Conservation (phyloP, 139 green algal genomes). For the Micractinium conductrix region DNA sequence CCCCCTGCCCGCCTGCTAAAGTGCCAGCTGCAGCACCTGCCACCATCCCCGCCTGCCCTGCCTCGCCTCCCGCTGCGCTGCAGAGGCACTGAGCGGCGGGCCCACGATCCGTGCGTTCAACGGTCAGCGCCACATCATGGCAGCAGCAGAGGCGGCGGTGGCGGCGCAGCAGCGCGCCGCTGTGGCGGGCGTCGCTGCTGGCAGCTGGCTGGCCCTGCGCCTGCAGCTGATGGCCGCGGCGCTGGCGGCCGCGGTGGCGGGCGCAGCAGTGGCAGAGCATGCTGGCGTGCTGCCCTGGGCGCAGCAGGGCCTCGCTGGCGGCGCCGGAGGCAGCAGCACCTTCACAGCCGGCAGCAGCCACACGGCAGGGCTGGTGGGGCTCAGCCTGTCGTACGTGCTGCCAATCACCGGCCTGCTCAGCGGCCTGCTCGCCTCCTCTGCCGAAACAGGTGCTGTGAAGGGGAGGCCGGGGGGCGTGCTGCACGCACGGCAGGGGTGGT, state of each 20-base stretch:
- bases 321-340: neutral
- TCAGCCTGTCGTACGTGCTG: slow-evolving; percentile 83
- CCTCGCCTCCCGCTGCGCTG: neutral
- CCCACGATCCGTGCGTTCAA: slow-evolving; percentile 63
- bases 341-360: slow-evolving; percentile 7
- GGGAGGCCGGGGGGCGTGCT: neutral
- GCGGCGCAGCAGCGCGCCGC: slow-evolving; percentile 54
- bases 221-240: slow-evolving; percentile 83
- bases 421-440: slow-evolving; percentile 69
- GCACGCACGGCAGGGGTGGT: neutral
- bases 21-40: too few relatives aligned
- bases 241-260: slow-evolving; percentile 66
- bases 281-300: slow-evolving; percentile 24
- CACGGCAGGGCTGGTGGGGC: slow-evolving; percentile 66
- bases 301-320: slow-evolving; percentile 38
- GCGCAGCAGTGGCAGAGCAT: slow-evolving; percentile 52
- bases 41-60: neutral
- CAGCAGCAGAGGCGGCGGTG: slow-evolving; percentile 32
- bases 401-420: slow-evolving; percentile 82
- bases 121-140: slow-evolving; percentile 54
- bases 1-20: neutral
- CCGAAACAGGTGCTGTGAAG: slow-evolving; percentile 72
- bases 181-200: slow-evolving; percentile 43
- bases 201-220: slow-evolving; percentile 77
- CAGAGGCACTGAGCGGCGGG: slow-evolving; percentile 13